A percentile compares a stretch with the other conserved stretches of the same genome.
phyloP scores from a whole-genome alignment of 805 yeast genomes.

The Metschnikowia matae region DNA sequence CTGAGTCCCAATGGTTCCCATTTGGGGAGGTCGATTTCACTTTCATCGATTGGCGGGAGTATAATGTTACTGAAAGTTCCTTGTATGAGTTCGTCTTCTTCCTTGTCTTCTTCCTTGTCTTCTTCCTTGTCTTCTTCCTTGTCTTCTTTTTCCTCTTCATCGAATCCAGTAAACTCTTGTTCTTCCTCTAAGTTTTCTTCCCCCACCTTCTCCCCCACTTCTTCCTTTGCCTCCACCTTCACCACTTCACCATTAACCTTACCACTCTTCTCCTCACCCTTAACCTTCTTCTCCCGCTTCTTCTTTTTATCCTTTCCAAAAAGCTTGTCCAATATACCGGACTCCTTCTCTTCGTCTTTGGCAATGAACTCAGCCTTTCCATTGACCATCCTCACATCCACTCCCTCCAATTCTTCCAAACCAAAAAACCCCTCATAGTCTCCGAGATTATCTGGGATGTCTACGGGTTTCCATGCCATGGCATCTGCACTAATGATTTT shows the following conservation, averaged over 20 bases:
- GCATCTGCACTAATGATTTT: conserved; percentile 47
- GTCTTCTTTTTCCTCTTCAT: conserved; percentile 3
- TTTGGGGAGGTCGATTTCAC: conserved; percentile 49
- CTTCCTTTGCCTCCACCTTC: not conserved
- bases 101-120: conserved; percentile 23
- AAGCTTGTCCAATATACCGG: conserved; percentile 22
- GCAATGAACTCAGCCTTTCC: conserved; percentile 59
- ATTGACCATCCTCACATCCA: conserved; percentile 68
- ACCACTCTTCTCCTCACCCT: conserved; percentile 12
- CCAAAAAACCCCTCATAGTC: conserved; percentile 92
- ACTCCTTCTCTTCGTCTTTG: conserved; percentile 29
- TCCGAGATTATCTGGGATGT: conserved; percentile 75
- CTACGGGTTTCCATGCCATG: conserved; percentile 76
- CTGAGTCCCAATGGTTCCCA: conserved; percentile 55
- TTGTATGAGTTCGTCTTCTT: conserved; percentile 1
- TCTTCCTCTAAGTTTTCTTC: conserved; percentile 15
- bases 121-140: conserved; percentile 17
- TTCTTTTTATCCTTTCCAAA: conserved; percentile 12
- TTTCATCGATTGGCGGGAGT: conserved; percentile 25
- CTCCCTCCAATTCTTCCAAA: conserved; percentile 91
- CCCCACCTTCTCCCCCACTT: conserved; percentile 1
- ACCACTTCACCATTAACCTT: not conserved
- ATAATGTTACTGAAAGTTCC: not conserved
- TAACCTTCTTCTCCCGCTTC: conserved; percentile 9
- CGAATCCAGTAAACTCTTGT: no score